Base-by-base conservation (phyloP, 164 flowering plant species). In the Dillenia suffruticosa region DNA sequence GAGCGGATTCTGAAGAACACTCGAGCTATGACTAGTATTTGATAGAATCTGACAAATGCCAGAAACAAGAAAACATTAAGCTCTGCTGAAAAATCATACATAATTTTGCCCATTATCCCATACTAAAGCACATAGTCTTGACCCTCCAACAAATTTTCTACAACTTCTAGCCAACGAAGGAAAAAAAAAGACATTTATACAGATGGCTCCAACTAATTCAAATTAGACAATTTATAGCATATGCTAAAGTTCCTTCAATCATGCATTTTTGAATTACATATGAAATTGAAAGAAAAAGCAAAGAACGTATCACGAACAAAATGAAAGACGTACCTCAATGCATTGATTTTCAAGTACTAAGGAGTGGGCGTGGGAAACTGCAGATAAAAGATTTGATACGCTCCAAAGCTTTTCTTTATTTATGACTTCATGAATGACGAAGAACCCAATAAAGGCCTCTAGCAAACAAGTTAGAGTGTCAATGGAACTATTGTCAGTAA, bases 21-120 rank as follows among this genome's bases (percentile, higher is more conserved):
- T 64, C 44, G 63, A 53, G 11, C 66, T 46, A 13, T 52, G 49
- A 40, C 60, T 68, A 59, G 46, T 57, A 48, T 19, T 69, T 12
- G 82, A 74, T 14, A 83, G 24, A 45, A 79, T 71, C 85, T 84
- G 85, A 71, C 45, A 55, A 46, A 66, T 43, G 10, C n/a, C 13
- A 24, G 10, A 49, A 49, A 14, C 12, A 58, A 51, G 15, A 17
- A 47, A 52, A 19, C n/a, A 44, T 17, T 24, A 44, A 51, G 56
- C 7, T 24, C 32, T 9, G 24, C 17, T n/a, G 3, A 12, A n/a
- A 49, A 49, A 12, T 12, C 15, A 49, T 12, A 4, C 51, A 49
- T 12, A 12, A n/a, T 12, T 9, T 49, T 49, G n/a, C 3, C n/a
- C n/a, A 12, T 12, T 2, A 49, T 49, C 51, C 14, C 14, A 3